Base-by-base conservation (phyloP, 179 eudicot genomes). In the Spinacia oleracea region DNA sequence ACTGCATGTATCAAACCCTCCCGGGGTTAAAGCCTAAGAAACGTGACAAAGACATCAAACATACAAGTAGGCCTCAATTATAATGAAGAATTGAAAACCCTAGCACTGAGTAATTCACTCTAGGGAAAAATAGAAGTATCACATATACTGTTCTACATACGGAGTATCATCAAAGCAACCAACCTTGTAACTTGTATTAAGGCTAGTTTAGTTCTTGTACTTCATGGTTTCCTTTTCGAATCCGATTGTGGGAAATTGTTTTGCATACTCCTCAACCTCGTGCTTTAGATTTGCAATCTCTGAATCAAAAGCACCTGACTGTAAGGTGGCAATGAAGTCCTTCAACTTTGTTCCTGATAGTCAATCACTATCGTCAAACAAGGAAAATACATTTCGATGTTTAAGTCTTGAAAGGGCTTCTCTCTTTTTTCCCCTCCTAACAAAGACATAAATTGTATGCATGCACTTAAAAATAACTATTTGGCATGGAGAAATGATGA, bases 161-260 rank as follows among this genome's bases (percentile, higher is more conserved):
- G n/a, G n/a, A n/a, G n/a, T n/a, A 35, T 23, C 55, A 73, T 34
- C 40, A 10, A 60, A 62, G 38, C 25, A 15, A 77, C 80, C 34
- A 16, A 77, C 78, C 81, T 73, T 72, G 31, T 3, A 77, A 42
- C 16, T n/a, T 55, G 14, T 23, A 40, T 27, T 12, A 64, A 31
- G 16, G 72, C 78, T 43, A 72, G 70, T 80, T 89, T 58, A 93
- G 86, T 87, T 86, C 83, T 95, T 91, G 96, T 93, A 93, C 85
- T 93, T 95, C 98, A 95, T 91, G 50, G 89, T 84, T 84, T 86
- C 96, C 85, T 93, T 93, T 79, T 95, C 97, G 62, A 93, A 95
- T 75, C 98, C 98, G 72, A 95, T 85, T 50, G 98, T 95, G 9
- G 98, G 98, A 82, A 95, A 95, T 76, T 93, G 98, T 84, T 95